phyloP scores from a whole-genome alignment of 2,329 filamentous ascomycete species.

The Calcarisporium arbuscula region DNA sequence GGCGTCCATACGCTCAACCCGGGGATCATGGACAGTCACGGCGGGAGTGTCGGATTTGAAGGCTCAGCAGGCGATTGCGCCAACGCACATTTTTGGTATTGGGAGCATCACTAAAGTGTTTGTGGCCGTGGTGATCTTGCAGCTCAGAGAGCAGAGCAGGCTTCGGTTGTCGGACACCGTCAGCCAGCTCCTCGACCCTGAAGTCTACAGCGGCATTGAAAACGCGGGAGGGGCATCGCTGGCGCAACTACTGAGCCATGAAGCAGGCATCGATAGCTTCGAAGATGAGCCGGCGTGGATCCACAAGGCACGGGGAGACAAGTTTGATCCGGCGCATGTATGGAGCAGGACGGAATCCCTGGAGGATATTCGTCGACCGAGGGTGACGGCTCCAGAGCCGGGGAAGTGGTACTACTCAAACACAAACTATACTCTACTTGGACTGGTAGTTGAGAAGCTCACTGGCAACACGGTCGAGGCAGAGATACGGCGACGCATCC shows the following conservation, averaged over 20 bases:
- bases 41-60: constrained; percentile 4
- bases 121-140: constrained; percentile 8
- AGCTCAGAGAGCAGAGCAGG: constrained; percentile 12
- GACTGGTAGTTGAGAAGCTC: constrained; percentile 8
- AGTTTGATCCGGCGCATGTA: constrained; percentile 6
- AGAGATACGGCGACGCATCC: constrained; percentile 7
- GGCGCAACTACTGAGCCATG: constrained; percentile 6
- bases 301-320: constrained; percentile 6
- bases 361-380: constrained; percentile 10
- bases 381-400: constrained; percentile 7
- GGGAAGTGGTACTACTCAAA: constrained; percentile 10
- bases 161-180: constrained; percentile 7
- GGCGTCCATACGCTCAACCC: constrained; percentile 4
- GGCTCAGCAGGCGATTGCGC: constrained; percentile 3
- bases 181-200: constrained; percentile 2
- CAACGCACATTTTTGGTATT: constrained; percentile 9
- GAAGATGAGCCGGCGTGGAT: constrained; percentile 11
- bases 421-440: constrained; percentile 12
- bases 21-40: constrained; percentile 4
- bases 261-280: constrained; percentile 11
- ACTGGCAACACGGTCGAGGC: constrained; percentile 6
- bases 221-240: constrained; percentile 7
- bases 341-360: constrained; percentile 11
- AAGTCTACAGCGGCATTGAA: constrained; percentile 7
- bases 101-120: constrained; percentile 14